Conservation (phyloP, 2,329 filamentous ascomycete genomes). For the Calonectria ilicicola region DNA sequence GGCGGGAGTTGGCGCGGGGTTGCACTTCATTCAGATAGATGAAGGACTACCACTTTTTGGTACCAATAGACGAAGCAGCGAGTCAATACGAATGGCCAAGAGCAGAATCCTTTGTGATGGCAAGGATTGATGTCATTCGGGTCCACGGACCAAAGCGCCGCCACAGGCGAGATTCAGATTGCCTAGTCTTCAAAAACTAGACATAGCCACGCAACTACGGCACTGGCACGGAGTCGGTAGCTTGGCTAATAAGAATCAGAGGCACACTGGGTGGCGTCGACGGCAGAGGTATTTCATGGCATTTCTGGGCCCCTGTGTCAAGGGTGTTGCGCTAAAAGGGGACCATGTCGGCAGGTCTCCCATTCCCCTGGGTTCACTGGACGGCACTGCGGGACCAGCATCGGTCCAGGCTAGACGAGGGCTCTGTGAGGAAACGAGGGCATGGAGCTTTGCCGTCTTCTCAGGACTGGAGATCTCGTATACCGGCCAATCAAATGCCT, state of each 20-base stretch:
- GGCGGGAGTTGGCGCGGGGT: conserved; percentile 29
- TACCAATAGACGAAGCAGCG: conserved; percentile 18
- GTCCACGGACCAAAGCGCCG: conserved; percentile 14
- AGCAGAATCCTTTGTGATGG: conserved; percentile 23
- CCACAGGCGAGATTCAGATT: conserved; percentile 19
- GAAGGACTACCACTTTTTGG: conserved; percentile 12
- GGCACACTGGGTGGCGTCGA: conserved; percentile 12
- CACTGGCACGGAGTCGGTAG: conserved; percentile 23
- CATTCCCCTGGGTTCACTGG: conserved; percentile 35
- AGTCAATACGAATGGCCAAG: conserved; percentile 24
- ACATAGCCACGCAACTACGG: conserved; percentile 17
- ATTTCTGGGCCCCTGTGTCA: conserved; percentile 22
- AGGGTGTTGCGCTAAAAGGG: conserved; percentile 32
- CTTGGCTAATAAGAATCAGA: conserved; percentile 17
- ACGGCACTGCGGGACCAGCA: conserved; percentile 32
- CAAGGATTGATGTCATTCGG: conserved; percentile 22
- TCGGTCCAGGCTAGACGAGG: conserved; percentile 29
- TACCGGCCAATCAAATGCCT: conserved; percentile 25
- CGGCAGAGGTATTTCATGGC: conserved; percentile 33
- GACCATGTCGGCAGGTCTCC: conserved; percentile 31
- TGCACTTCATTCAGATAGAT: conserved; percentile 26
- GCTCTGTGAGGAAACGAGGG: conserved; percentile 33
- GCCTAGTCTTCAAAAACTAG: conserved; percentile 15
- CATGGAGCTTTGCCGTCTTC: conserved; percentile 28
- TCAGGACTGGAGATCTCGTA: conserved; percentile 25